Conservation (phyloP, 2,329 filamentous ascomycete species). For the Aureobasidium sp. region DNA sequence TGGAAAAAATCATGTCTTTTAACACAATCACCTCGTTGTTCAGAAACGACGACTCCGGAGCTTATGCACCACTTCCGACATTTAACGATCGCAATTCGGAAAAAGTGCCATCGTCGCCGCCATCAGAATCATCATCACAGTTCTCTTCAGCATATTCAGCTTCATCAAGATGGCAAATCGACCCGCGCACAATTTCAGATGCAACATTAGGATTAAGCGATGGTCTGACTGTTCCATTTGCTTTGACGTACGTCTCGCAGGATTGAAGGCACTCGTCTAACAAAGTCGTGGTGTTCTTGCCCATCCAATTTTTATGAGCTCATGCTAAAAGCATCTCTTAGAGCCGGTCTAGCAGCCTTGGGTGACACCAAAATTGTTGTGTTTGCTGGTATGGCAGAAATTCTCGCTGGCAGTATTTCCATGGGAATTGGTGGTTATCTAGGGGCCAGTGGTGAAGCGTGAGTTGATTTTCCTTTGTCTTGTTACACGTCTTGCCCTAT, state of each 20-base stretch:
- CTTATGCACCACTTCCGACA: constrained; percentile 6
- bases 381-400: constrained; percentile 36
- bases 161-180: constrained; percentile 19
- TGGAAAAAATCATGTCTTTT: neutral
- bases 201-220: constrained; percentile 38
- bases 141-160: neutral
- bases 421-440: constrained; percentile 39
- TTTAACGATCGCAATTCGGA: neutral
- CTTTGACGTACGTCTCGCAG: constrained; percentile 26
- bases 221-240: constrained; percentile 39
- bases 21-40: neutral
- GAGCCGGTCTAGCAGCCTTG: constrained; percentile 34
- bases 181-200: constrained; percentile 39
- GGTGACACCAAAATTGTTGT: constrained; percentile 35
- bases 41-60: neutral
- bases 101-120: neutral
- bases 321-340: neutral
- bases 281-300: no score
- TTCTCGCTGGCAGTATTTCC: constrained; percentile 35
- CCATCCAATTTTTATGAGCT: no score
- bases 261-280: no score
- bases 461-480: neutral
- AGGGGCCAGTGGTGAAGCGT: constrained; percentile 46
- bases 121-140: neutral
- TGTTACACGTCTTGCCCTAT: neutral